phyloP scores from a whole-genome alignment of 2,329 filamentous ascomycete species.

The Ophiostoma perfectum region DNA sequence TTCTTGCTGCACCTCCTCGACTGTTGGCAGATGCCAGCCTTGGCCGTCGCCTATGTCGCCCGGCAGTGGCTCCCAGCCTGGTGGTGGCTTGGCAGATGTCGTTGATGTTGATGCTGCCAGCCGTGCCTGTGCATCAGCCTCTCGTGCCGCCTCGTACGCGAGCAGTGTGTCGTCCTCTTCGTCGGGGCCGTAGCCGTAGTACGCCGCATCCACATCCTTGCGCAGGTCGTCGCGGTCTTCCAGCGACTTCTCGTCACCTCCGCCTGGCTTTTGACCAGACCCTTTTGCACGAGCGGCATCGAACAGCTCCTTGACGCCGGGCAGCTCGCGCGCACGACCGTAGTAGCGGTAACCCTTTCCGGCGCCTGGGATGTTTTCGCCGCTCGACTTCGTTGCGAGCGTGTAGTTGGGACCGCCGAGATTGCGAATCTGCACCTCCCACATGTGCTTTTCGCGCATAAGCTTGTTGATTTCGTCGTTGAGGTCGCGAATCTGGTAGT shows the following conservation, averaged over 20 bases:
- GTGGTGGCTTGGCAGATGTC: slow-evolving; percentile 50
- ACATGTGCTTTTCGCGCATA: slow-evolving; percentile 98
- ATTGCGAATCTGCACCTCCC: slow-evolving; percentile 94
- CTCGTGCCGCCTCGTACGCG: slow-evolving; percentile 75
- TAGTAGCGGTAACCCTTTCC: slow-evolving; percentile 83
- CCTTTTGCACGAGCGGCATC: slow-evolving; percentile 60
- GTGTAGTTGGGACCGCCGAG: slow-evolving; percentile 97
- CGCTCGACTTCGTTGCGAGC: slow-evolving; percentile 51
- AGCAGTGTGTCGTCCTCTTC: slow-evolving; percentile 82
- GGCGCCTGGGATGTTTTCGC: slow-evolving; percentile 64
- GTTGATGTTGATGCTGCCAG: slow-evolving; percentile 48
- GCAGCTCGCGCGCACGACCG: slow-evolving; percentile 76
- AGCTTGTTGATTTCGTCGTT: slow-evolving; percentile 99
- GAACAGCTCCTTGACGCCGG: slow-evolving; percentile 94
- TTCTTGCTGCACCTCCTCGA: slow-evolving; percentile 92
- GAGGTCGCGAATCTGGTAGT: slow-evolving; percentile 94
- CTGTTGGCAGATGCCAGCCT: slow-evolving; percentile 74
- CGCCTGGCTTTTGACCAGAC: slow-evolving; percentile 31
- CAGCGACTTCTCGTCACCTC: slow-evolving; percentile 39
- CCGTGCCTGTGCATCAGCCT: slow-evolving; percentile 70
- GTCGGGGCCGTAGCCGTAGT: slow-evolving; percentile 90
- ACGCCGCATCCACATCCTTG: slow-evolving; percentile 80
- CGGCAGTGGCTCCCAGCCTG: slow-evolving; percentile 78
- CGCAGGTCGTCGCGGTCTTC: slow-evolving; percentile 65
- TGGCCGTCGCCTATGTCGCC: slow-evolving; percentile 80